A percentile compares a stretch with the other conserved stretches of the same genome.
These are phyloP conservation scores for Phlegmacium glaucopus DNA, from an alignment of 768 basidiomycete species.

Conservation along the genomic window DNA sequence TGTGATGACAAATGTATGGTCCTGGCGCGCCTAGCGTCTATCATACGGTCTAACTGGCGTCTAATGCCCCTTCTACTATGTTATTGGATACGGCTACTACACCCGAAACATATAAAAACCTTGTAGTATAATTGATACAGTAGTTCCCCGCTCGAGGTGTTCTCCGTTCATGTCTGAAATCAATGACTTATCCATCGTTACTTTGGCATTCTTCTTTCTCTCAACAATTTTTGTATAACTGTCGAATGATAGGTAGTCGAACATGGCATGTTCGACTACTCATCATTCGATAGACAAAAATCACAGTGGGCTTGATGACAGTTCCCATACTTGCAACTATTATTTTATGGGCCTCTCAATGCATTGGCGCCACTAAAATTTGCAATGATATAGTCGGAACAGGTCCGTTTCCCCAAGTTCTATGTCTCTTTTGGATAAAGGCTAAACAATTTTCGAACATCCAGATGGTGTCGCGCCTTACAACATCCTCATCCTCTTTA, in stretches of 20 bases:
- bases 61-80: too few relatives aligned
- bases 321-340: conserved; percentile 53
- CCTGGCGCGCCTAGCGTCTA: too few relatives aligned
- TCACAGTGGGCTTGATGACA: conserved; percentile 47
- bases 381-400: conserved; percentile 70
- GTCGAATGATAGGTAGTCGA: too few relatives aligned
- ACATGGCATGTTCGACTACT: conserved; percentile 34
- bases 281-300: conserved; percentile 24
- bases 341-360: conserved; percentile 57
- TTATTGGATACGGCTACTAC: too few relatives aligned
- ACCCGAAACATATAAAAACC: too few relatives aligned
- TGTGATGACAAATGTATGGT: too few relatives aligned
- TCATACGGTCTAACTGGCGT: too few relatives aligned
- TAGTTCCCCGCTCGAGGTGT: too few relatives aligned
- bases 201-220: conserved; percentile 49
- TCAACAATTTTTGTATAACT: conserved; percentile 53
- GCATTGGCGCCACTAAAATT: conserved; percentile 49
- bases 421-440: not conserved
- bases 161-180: conserved; percentile 41
- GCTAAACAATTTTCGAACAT: not conserved
- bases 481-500: conserved; percentile 91
- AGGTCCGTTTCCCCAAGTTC: conserved; percentile 7
- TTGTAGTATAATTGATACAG: too few relatives aligned
- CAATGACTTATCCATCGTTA: conserved; percentile 45
- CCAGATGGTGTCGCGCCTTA: conserved; percentile 78